phyloP scores from a whole-genome alignment of 2,329 filamentous ascomycete genomes.

The Curvularia verruculosa region DNA sequence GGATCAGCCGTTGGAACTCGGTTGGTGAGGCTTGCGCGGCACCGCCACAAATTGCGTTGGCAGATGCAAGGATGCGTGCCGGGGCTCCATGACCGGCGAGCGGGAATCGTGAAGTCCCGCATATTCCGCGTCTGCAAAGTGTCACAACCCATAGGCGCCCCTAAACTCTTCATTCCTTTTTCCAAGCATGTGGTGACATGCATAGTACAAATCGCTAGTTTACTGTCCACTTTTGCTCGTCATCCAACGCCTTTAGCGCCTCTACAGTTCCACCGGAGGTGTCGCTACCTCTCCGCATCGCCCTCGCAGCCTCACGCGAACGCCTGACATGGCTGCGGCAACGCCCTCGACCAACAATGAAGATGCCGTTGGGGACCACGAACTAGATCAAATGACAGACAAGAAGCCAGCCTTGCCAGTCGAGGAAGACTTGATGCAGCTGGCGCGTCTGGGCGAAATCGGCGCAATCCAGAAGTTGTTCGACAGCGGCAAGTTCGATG shows the following conservation, averaged over 20 bases:
- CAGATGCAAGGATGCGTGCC: slow-evolving; percentile 16
- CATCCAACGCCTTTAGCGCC: not conserved
- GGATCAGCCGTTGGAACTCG: too few species aligned
- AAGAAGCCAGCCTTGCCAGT: slow-evolving; percentile 52
- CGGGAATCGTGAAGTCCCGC: slow-evolving; percentile 25
- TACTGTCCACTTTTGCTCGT: not conserved
- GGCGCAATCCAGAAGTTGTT: slow-evolving; percentile 87
- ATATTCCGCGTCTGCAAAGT: slow-evolving; percentile 24
- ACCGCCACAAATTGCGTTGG: slow-evolving; percentile 26
- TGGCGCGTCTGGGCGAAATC: slow-evolving; percentile 87
- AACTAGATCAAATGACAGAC: slow-evolving; percentile 47
- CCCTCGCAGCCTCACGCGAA: slow-evolving; percentile 19
- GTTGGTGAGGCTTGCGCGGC: slow-evolving; percentile 17
- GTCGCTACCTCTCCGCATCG: slow-evolving; percentile 9
- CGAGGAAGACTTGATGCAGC: slow-evolving; percentile 91
- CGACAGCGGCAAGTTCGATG: slow-evolving; percentile 79
- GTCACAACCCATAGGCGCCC: slow-evolving; percentile 2
- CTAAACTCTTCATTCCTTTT: not conserved
- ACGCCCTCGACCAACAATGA: slow-evolving; percentile 31
- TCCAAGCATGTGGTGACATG: slow-evolving; percentile 23
- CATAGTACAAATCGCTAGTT: not conserved
- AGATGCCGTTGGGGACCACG: slow-evolving; percentile 37
- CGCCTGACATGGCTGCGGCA: slow-evolving; percentile 37
- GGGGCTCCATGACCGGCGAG: slow-evolving; percentile 9
- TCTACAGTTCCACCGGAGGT: slow-evolving; percentile 4